Evolutionary conservation across 805 yeast species (phyloP).

Genomic region (Metschnikowia corniflorae): DNA sequence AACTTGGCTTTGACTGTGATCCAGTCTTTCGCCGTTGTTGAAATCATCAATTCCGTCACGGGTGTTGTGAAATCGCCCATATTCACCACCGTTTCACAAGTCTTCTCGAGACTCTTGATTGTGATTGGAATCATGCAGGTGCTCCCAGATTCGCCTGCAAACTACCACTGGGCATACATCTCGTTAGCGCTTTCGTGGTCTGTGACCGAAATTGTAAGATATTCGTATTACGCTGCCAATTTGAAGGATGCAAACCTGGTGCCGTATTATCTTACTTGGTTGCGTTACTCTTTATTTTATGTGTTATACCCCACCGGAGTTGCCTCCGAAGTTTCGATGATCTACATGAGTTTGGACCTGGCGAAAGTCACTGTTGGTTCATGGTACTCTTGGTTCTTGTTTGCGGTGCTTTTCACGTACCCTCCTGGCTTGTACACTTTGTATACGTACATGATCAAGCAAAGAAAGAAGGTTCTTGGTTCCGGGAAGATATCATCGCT

Average conservation of each 20-base stretch:
- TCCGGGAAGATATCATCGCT: conserved; percentile 10
- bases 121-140: conserved; percentile 77
- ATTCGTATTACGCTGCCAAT: conserved; percentile 78
- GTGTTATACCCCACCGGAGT: conserved; percentile 91
- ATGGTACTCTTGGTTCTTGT: conserved; percentile 53
- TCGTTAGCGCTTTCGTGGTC: conserved; percentile 83
- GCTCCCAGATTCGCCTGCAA: conserved; percentile 72
- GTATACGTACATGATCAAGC: conserved; percentile 84
- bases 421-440: conserved; percentile 84
- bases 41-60: conserved; percentile 68
- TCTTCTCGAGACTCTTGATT: conserved; percentile 75
- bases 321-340: conserved; percentile 71
- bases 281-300: conserved; percentile 80
- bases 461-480: conserved; percentile 74
- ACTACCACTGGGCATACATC: conserved; percentile 54
- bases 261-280: conserved; percentile 57
- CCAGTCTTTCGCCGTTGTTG: conserved; percentile 78
- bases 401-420: conserved; percentile 59
- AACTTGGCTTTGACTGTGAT: conserved; percentile 55
- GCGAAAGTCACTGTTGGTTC: conserved; percentile 54
- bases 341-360: conserved; percentile 65
- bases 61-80: conserved; percentile 87
- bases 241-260: conserved; percentile 48
- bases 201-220: conserved; percentile 88
- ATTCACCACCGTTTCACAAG: conserved; percentile 82